Percentiles rank a stretch among this genome's conserved stretches.
Conservation (phyloP, 108 stramenopile genomes). For the Stephanodiscus minutulus region DNA sequence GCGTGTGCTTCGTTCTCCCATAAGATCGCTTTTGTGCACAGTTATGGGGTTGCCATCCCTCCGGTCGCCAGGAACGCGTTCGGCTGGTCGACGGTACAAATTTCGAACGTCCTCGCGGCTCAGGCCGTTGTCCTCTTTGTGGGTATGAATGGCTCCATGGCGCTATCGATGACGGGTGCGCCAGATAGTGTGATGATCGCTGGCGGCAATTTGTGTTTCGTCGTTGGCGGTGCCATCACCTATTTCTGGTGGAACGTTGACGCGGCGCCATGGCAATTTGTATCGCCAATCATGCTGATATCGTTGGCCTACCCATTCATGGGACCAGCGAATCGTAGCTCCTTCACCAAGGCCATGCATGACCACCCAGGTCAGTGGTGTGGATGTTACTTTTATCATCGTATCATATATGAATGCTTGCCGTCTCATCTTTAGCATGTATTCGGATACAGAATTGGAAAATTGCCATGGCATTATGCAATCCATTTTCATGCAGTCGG, state of each 20-base stretch:
- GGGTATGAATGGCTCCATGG: constrained; percentile 18
- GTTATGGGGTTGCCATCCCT: constrained; percentile 46
- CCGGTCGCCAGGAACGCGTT: constrained; percentile 60
- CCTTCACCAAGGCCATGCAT: constrained; percentile 15
- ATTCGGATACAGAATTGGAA: constrained; percentile 12
- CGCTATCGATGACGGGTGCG: constrained; percentile 2
- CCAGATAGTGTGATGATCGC: constrained; percentile 14
- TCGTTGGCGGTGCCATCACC: constrained; percentile 7
- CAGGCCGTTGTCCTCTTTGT: constrained; percentile 12
- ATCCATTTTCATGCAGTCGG: constrained; percentile 22
- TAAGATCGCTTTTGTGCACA: not conserved
- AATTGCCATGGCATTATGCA: constrained; percentile 22
- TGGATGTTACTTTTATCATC: not conserved
- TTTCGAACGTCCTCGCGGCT: constrained; percentile 39
- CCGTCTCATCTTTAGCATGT: not conserved
- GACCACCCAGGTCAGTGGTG: not conserved
- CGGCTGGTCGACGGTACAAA: constrained; percentile 64
- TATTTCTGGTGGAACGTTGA: constrained; percentile 19
- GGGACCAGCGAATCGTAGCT: constrained; percentile 24
- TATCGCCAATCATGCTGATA: constrained; percentile 14
- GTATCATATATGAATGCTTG: not conserved
- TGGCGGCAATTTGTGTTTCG: constrained; percentile 1
- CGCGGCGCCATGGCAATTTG: constrained; percentile 9
- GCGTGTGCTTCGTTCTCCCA: not conserved
- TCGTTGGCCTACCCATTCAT: constrained; percentile 27